phyloP scores from a whole-genome alignment of 495 filamentous ascomycete species.

The Neurospora pannonica region DNA sequence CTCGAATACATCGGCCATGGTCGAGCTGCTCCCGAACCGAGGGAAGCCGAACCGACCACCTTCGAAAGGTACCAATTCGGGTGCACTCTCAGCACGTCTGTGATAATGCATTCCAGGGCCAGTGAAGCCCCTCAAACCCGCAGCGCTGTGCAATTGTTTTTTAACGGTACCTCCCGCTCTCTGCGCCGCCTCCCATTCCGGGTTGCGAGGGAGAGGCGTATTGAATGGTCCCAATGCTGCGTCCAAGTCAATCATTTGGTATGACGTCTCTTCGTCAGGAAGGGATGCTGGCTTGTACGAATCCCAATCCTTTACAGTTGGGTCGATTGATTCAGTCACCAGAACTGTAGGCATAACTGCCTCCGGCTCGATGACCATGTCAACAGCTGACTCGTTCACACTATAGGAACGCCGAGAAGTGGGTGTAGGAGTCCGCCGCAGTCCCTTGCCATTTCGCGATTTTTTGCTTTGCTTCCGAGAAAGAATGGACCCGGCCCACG shows the following conservation, averaged over 20 bases:
- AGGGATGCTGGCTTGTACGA: slow-evolving; percentile 4
- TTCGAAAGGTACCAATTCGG: slow-evolving; percentile 78
- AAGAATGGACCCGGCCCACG: slow-evolving; percentile 71
- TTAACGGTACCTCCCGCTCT: slow-evolving; percentile 51
- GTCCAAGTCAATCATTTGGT: slow-evolving; percentile 86
- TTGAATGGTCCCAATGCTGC: slow-evolving; percentile 92
- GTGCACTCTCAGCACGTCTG: slow-evolving; percentile 84
- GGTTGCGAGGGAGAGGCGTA: slow-evolving; percentile 54
- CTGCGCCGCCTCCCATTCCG: slow-evolving; percentile 48
- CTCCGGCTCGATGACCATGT: slow-evolving; percentile 14
- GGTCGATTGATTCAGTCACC: slow-evolving; percentile 17
- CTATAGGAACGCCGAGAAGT: slow-evolving; percentile 19
- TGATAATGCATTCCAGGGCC: slow-evolving; percentile 86
- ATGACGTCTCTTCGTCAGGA: slow-evolving; percentile 49
- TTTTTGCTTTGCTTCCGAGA: slow-evolving; percentile 49
- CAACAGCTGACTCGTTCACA: slow-evolving; percentile 11
- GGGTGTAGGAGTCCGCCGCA: slow-evolving; percentile 32
- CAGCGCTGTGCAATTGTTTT: slow-evolving; percentile 83
- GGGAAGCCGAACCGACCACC: slow-evolving; percentile 49
- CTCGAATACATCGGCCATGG: slow-evolving; percentile 86
- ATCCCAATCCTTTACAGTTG: slow-evolving; percentile 15
- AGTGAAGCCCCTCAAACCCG: slow-evolving; percentile 60
- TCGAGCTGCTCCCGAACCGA: slow-evolving; percentile 52
- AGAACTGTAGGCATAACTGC: slow-evolving; percentile 16
- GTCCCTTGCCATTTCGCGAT: slow-evolving; percentile 30